These are phyloP conservation scores for Solanum sejunctum DNA, from an alignment of 257 asterid genomes.

Conservation along the genomic window DNA sequence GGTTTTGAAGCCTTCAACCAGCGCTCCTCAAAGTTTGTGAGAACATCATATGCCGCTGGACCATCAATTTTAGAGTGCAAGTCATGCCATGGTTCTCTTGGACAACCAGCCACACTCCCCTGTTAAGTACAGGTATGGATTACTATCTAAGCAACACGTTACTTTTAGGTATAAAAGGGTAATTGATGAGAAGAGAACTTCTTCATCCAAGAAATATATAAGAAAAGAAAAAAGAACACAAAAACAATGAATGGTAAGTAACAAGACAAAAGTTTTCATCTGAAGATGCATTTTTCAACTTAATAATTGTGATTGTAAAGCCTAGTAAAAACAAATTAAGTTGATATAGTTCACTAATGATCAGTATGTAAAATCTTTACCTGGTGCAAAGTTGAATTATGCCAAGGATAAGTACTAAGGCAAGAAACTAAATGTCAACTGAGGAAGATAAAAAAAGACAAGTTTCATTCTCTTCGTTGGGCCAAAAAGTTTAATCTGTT, in stretches of 20 bases:
- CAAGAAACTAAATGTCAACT: not conserved
- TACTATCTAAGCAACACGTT: not conserved
- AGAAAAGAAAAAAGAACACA: not conserved
- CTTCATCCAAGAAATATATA: not conserved
- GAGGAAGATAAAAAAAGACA: not conserved
- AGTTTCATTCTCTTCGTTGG: not conserved
- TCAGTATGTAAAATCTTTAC: not conserved
- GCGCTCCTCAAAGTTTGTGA: slow-evolving; percentile 83
- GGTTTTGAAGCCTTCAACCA: slow-evolving; percentile 94
- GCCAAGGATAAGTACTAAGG: not conserved
- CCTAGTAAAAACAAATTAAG: not conserved
- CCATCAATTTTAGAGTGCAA: slow-evolving; percentile 92
- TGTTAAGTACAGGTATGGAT: slow-evolving; percentile 13
- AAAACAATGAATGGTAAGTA: not conserved
- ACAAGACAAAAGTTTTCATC: not conserved
- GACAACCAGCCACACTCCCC: slow-evolving; percentile 74
- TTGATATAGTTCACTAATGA: not conserved
- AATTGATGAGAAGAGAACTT: not conserved
- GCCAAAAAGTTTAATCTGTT: not conserved
- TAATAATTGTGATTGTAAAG: not conserved
- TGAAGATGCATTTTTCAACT: not conserved
- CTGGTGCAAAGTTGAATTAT: not conserved
- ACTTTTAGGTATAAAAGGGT: not conserved
- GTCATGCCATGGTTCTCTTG: slow-evolving; percentile 99
- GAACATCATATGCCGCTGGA: slow-evolving; percentile 95